These are phyloP conservation scores for Collybia sp. DNA, from an alignment of 768 basidiomycete genomes.

Conservation along the genomic window DNA sequence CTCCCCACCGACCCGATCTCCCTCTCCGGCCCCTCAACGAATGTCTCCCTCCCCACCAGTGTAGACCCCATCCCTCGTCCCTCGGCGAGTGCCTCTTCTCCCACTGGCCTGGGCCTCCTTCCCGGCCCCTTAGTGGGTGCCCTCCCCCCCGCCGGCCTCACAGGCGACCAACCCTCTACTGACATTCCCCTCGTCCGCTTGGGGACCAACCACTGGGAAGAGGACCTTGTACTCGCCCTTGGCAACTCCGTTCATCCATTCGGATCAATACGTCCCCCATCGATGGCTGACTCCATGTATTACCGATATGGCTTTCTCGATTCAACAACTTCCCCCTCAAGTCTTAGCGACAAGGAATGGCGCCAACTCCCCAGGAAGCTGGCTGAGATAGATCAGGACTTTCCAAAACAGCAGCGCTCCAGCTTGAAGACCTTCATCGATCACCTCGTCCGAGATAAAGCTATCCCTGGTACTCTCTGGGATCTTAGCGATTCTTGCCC, in stretches of 20 bases:
- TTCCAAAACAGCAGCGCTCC: neutral
- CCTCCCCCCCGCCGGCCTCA: neutral
- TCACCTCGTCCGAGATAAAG: neutral
- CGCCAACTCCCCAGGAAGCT: neutral
- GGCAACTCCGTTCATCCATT: neutral
- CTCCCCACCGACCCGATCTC: too few relatives aligned
- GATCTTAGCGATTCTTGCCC: too few relatives aligned
- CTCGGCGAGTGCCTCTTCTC: too few relatives aligned
- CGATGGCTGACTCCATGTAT: neutral
- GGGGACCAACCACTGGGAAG: neutral
- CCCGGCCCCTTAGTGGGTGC: neutral
- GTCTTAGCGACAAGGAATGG: slow-evolving; percentile 3
- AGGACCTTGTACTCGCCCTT: neutral
- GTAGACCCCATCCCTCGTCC: too few relatives aligned
- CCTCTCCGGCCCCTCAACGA: too few relatives aligned
- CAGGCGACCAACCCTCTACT: neutral
- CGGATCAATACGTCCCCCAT: neutral
- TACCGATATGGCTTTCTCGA: neutral
- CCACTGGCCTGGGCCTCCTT: too few relatives aligned
- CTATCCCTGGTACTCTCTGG: neutral
- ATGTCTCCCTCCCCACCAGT: neutral
- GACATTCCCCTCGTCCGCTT: neutral
- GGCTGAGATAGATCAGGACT: neutral
- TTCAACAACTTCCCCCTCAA: neutral
- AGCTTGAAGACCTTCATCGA: neutral